A percentile compares a stretch with the other conserved stretches of the same genome.
phyloP scores from a whole-genome alignment of 169 alveolate species.

The Plasmodium gaboni region DNA sequence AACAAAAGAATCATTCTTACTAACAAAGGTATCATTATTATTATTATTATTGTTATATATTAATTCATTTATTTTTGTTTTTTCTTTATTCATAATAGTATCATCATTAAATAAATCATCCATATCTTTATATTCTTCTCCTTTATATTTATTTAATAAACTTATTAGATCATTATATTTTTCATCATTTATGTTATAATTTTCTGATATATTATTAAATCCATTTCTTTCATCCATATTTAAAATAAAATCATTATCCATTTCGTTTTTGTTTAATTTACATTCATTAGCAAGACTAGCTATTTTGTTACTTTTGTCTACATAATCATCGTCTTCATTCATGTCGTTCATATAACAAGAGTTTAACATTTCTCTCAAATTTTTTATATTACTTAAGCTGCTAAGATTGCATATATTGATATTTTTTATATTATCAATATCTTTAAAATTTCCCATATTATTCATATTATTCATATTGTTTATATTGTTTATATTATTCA shows the following conservation, averaged over 20 bases:
- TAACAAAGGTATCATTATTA: background rate
- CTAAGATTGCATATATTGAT: background rate
- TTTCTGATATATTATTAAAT: background rate
- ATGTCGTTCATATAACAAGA: background rate
- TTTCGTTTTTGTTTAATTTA: constrained; percentile 1
- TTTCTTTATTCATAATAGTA: background rate
- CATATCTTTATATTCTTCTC: constrained; percentile 6
- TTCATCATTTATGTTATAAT: background rate
- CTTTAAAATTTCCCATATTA: background rate
- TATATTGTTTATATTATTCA: background rate
- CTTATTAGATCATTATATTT: background rate
- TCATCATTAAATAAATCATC: background rate
- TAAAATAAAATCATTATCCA: constrained; percentile 1
- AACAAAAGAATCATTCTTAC: no score
- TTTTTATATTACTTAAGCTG: background rate
- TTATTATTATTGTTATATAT: background rate
- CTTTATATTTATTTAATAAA: background rate
- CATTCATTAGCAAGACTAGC: background rate
- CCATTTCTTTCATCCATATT: constrained; percentile 1
- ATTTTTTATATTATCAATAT: background rate
- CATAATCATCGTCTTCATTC: background rate
- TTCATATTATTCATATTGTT: background rate
- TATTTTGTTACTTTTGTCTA: background rate
- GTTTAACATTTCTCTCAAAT: constrained; percentile 1
- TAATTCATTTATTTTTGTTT: background rate